These are phyloP conservation scores for Solanum verrucosum DNA, from an alignment of 257 asterid species.

Conservation along the genomic window DNA sequence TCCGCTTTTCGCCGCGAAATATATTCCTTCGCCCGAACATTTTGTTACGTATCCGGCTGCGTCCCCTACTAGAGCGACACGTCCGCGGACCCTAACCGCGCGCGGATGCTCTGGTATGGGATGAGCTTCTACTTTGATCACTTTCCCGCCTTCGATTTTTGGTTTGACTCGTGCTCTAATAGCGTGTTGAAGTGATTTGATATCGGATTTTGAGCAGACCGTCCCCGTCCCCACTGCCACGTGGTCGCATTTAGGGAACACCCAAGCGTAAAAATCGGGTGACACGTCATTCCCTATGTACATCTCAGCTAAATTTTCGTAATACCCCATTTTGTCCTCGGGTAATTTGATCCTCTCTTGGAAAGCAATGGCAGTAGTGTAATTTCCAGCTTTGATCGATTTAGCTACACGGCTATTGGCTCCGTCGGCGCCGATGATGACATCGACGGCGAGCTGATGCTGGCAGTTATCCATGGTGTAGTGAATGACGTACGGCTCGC, in stretches of 20 bases:
- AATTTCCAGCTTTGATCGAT: conserved; percentile 62
- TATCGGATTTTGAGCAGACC: conserved; percentile 29
- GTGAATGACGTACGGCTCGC: conserved; percentile 45
- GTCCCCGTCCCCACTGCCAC: conserved; percentile 87
- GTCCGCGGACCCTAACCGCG: conserved; percentile 45
- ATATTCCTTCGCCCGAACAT: conserved; percentile 82
- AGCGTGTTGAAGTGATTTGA: conserved; percentile 43
- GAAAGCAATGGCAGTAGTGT: conserved; percentile 66
- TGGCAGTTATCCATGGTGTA: conserved; percentile 28
- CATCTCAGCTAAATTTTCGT: conserved; percentile 74
- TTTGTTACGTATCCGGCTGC: conserved; percentile 86
- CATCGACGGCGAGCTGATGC: conserved; percentile 48
- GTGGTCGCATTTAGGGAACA: conserved; percentile 84
- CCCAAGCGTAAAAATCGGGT: conserved; percentile 88
- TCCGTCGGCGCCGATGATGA: conserved; percentile 75
- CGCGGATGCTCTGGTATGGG: conserved; percentile 85
- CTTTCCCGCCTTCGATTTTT: conserved; percentile 43
- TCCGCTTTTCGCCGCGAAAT: conserved; percentile 78
- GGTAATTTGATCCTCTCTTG: conserved; percentile 65
- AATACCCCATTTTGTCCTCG: conserved; percentile 61
- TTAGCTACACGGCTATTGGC: conserved; percentile 82
- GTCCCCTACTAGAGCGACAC: conserved; percentile 73
- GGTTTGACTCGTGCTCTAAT: conserved; percentile 27
- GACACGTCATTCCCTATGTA: conserved; percentile 74
- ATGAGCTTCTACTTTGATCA: conserved; percentile 76